Percentiles rank a stretch among this genome's conserved stretches.
Evolutionary conservation across 805 yeast species (phyloP).

Genomic region (Metschnikowia santaceciliae): DNA sequence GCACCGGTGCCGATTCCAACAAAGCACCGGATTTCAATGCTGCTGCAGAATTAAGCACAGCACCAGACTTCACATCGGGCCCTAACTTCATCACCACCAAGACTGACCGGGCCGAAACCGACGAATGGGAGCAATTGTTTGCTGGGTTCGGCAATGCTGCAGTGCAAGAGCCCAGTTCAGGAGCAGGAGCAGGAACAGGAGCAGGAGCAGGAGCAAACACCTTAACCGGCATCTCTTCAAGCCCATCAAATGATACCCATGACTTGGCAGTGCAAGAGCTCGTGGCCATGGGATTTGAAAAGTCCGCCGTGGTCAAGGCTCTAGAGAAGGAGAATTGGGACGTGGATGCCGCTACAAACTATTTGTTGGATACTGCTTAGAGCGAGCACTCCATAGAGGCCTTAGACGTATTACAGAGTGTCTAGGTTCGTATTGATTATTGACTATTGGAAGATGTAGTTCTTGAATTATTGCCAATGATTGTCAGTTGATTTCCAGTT

Average conservation of each 20-base stretch:
- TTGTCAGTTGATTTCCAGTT: too few species aligned
- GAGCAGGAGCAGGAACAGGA: background rate
- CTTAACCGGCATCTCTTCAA: background rate
- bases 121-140: conserved; percentile 93
- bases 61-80: background rate
- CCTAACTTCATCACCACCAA: conserved; percentile 8
- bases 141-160: conserved; percentile 72
- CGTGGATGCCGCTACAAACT: conserved; percentile 83
- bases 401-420: background rate
- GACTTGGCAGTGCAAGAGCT: conserved; percentile 69
- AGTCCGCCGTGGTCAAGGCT: conserved; percentile 62
- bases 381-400: background rate
- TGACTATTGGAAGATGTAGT: too few species aligned
- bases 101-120: conserved; percentile 35
- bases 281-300: conserved; percentile 84
- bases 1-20: background rate
- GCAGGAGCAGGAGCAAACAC: background rate
- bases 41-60: background rate
- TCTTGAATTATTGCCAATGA: too few species aligned
- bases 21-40: background rate
- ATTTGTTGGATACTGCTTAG: conserved; percentile 67
- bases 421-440: too few species aligned
- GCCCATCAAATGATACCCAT: conserved; percentile 22
- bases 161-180: background rate
- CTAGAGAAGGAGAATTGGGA: conserved; percentile 67